Conservation (phyloP, 176 grass and related monocot genomes). For the Musa beccarii region DNA sequence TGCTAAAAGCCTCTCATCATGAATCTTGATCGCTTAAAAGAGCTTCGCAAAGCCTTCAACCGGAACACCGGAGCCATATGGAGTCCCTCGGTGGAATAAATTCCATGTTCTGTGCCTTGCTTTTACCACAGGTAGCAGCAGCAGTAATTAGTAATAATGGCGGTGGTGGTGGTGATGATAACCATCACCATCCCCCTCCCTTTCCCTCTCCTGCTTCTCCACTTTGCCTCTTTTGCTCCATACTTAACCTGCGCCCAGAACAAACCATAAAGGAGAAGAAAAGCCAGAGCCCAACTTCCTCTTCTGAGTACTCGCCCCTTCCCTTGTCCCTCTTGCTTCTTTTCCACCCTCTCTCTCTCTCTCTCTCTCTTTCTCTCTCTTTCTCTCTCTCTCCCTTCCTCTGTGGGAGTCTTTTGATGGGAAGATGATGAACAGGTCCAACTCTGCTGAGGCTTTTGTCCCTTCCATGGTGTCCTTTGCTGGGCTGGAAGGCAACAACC, state of each 20-base stretch:
- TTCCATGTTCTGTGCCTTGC: neutral
- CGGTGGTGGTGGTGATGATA: too few species aligned
- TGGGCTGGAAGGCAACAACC: neutral
- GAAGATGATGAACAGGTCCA: constrained; percentile 22
- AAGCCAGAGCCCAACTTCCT: constrained; percentile 5
- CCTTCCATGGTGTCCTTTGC: constrained; percentile 7
- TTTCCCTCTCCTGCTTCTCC: neutral
- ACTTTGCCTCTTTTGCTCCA: neutral
- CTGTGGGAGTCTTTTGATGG: neutral
- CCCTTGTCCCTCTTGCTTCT: neutral
- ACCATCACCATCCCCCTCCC: neutral
- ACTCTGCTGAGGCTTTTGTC: constrained; percentile 3
- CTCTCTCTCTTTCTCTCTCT: neutral
- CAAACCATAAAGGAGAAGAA: constrained; percentile 2
- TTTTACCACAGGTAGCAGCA: neutral
- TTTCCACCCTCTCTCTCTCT: neutral
- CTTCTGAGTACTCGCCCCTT: neutral
- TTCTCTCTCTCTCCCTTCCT: neutral
- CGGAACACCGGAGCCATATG: too few species aligned
- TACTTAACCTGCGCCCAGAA: neutral
- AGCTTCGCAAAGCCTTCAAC: too few species aligned
- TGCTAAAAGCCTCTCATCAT: too few species aligned
- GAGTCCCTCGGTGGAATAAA: too few species aligned
- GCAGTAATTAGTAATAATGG: too few species aligned
- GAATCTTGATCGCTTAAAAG: too few species aligned